Base-by-base conservation (phyloP, 2,329 filamentous ascomycete genomes). In the Exophiala phaeomuriformis region DNA sequence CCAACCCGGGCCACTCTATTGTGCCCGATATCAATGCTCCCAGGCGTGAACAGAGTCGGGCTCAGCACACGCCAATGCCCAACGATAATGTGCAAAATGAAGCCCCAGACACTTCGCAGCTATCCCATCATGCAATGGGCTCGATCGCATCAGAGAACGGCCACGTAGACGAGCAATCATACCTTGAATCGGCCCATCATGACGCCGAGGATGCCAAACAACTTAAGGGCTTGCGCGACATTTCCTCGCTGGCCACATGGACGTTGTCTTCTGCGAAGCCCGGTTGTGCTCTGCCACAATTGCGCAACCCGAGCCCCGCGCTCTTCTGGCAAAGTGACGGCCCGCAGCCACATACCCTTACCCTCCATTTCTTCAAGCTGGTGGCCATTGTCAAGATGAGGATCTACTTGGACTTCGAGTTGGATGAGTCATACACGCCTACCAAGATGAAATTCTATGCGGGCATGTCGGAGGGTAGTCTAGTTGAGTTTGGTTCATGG, bases 371-470 rank as follows among this genome's bases (percentile, higher is more conserved):
- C 78, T 65, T 80, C 65, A 72, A 81, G 70, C 61, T 78, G 58
- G 65, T 78, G 61, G 62, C 75, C 52, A 60, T 82, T 67, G 61
- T 79, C 60, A 66, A 76, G 61, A 64, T 80, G 68, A 56, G 76
- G 63, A 60, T 78, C 47, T 71, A 86, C 62, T 83, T 98, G 42
- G 90, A 98, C 72, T 95, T 95, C 69, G 84, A 85, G 58, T 82
- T 88, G 50, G 93, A 98, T 69, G 93, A 98, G 71, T 93, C 87
- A 41, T 98, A 98, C 69, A 98, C 93, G 2, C 93, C 93, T 0
- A 97, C 90, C 1, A 88, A 90, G 64, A 94, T 98, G 64, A 76
- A 86, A 44, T 90, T 97, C 66, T 82, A 86, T 36, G 91, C 90
- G 0, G 93, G 93, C 8, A 95, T 89, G 59, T 89, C 90, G 42